phyloP scores from a whole-genome alignment of 495 filamentous ascomycete species.

The Hypoxylon rickii region DNA sequence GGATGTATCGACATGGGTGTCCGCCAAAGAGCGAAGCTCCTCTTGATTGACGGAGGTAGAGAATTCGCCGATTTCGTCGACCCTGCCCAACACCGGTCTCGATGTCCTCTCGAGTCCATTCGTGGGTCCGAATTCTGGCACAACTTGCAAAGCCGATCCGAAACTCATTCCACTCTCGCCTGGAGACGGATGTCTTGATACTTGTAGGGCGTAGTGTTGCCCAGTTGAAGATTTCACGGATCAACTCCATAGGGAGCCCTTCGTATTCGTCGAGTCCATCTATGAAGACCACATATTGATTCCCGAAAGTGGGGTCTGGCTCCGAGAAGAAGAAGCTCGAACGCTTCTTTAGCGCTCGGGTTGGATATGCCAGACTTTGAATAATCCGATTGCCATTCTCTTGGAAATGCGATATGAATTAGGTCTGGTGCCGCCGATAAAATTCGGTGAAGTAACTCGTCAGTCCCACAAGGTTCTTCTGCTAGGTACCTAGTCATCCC shows the following conservation, averaged over 20 bases:
- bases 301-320: neutral
- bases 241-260: constrained; percentile 21
- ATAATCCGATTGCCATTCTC: neutral
- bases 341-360: neutral
- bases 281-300: constrained; percentile 44
- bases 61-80: constrained; percentile 5
- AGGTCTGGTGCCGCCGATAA: constrained; percentile 6
- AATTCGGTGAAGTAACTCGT: constrained; percentile 15
- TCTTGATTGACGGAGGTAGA: neutral
- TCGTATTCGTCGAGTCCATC: constrained; percentile 54
- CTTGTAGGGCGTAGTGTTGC: neutral
- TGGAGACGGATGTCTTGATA: constrained; percentile 27
- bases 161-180: constrained; percentile 25
- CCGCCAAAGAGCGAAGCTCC: constrained; percentile 1
- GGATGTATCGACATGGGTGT: constrained; percentile 23
- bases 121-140: constrained; percentile 27
- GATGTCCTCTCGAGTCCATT: constrained; percentile 38
- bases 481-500: constrained; percentile 10
- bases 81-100: constrained; percentile 12
- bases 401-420: constrained; percentile 8
- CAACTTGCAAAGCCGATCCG: constrained; percentile 13
- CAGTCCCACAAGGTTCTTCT: constrained; percentile 24
- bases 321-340: constrained; percentile 2
- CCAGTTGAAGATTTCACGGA: constrained; percentile 14
- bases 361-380: neutral